Base-by-base conservation (phyloP, 2,329 filamentous ascomycete species). In the Scortechinia acanthostroma region DNA sequence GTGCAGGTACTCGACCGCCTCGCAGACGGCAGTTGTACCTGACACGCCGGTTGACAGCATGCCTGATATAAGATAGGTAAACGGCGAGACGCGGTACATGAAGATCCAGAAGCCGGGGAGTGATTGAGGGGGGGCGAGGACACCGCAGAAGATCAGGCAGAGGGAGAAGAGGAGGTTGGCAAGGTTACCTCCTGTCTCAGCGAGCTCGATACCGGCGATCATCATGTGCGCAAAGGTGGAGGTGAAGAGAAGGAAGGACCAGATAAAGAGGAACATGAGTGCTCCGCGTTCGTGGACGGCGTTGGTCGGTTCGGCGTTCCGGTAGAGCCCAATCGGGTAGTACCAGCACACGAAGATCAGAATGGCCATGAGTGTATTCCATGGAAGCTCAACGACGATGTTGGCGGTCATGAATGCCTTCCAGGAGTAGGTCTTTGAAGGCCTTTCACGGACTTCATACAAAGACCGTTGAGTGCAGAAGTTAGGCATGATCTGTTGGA, bases 71-170 rank as follows among this genome's bases (percentile, higher is more conserved):
- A 89, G 66, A 57, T 91, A 91, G 0, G 84, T 87, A 57, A 91
- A 81, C 0, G 87, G 86, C 1, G 79, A 86, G 43, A 86, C 65
- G 28, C 83, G 75, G 58, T 88, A 88, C 77, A 88, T 82, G 68
- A 86, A 87, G 52, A 80, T 77, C 86, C 86, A 90, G 68, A 89
- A 88, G 2, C 76, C 68, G 0, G 86, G 84, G n/a, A 90, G 71
- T 2, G 68, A 63, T 1, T 61, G 57, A 1, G 82, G 82, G 2
- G 69, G 63, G 4, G 80, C 80, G 43, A 88, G 69, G 23, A 88
- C 79, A 64, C 77, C 70, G 45, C 60, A 51, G 25, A 52, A 49
- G n/a, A 52, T 51, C 44, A 57, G 45, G 13, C 44, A 48, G n/a
- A 55, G 35, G 2, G 52, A 46, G 37, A 55, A 53, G 21, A 19